These are phyloP conservation scores for Phytophthora pseudosyringae DNA, from an alignment of 352 stramenopile species.

Conservation along the genomic window DNA sequence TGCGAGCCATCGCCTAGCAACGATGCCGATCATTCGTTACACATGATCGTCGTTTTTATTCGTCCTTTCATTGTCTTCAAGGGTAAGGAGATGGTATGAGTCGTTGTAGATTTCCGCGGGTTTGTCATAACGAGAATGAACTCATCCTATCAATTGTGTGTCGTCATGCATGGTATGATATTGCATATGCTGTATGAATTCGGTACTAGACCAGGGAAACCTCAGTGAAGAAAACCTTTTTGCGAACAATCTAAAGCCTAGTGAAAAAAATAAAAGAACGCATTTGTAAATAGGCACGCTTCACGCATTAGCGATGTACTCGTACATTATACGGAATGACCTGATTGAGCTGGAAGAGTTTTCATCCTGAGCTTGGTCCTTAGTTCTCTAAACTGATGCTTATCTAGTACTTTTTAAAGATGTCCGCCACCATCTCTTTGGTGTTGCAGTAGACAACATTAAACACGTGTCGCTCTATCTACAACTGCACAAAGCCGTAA, in stretches of 20 bases:
- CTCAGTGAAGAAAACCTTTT: slow-evolving; percentile 16
- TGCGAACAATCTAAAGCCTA: slow-evolving; percentile 1
- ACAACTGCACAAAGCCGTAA: not conserved
- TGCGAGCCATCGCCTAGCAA: no score
- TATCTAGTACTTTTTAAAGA: slow-evolving; percentile 8
- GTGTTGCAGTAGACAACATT: no score
- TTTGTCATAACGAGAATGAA: no score
- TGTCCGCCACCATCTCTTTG: slow-evolving; percentile 2
- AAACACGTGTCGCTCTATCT: no score
- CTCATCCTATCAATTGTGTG: no score
- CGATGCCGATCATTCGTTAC: no score
- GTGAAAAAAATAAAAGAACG: slow-evolving; percentile 14
- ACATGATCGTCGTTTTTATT: no score
- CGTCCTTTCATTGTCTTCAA: no score
- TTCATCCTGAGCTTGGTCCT: not conserved
- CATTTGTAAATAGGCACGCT: not conserved
- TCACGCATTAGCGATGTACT: slow-evolving; percentile 7
- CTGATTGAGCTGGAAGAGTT: no score
- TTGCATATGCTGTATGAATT: slow-evolving; percentile 8
- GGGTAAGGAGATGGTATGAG: no score
- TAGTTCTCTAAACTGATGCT: slow-evolving; percentile 8
- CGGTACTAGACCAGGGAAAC: slow-evolving; percentile 19
- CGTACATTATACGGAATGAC: not conserved
- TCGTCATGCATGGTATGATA: not conserved
- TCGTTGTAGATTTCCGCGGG: no score